A percentile compares a stretch with the other conserved stretches of the same genome.
Evolutionary conservation across 129 eudicot species (phyloP).

Genomic region (Flaveria brownii): DNA sequence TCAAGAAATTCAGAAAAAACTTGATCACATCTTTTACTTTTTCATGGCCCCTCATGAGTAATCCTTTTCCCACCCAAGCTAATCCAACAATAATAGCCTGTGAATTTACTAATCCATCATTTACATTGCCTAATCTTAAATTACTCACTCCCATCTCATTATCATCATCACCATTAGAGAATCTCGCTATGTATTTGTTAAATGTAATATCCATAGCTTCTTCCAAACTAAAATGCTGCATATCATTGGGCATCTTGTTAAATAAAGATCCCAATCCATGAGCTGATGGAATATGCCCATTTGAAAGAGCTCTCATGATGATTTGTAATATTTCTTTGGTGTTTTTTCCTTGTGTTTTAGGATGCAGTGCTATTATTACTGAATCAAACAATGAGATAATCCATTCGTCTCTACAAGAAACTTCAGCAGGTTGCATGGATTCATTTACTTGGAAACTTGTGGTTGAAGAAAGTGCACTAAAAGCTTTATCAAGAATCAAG

Average conservation of each 20-base stretch:
- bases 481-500: conserved; percentile 56
- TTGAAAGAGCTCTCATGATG: conserved; percentile 44
- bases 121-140: conserved; percentile 34
- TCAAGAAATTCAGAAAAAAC: conserved; percentile 55
- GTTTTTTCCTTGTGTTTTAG: conserved; percentile 55
- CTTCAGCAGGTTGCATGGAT: conserved; percentile 27
- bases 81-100: conserved; percentile 49
- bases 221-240: conserved; percentile 44
- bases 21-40: conserved; percentile 67
- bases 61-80: conserved; percentile 93
- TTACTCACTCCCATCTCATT: conserved; percentile 22
- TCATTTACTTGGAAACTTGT: conserved; percentile 29
- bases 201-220: conserved; percentile 60
- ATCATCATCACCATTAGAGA: conserved; percentile 9
- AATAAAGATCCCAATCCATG: conserved; percentile 92
- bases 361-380: conserved; percentile 67
- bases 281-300: conserved; percentile 75
- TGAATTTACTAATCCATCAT: conserved; percentile 28
- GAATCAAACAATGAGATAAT: conserved; percentile 76
- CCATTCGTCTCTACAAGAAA: conserved; percentile 60
- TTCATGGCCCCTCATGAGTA: conserved; percentile 93
- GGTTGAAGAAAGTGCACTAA: conserved; percentile 44
- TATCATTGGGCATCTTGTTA: conserved; percentile 58
- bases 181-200: conserved; percentile 29
- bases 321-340: conserved; percentile 41